phyloP scores from a whole-genome alignment of 2,329 filamentous ascomycete species.

The Paecilomyces fulvus region DNA sequence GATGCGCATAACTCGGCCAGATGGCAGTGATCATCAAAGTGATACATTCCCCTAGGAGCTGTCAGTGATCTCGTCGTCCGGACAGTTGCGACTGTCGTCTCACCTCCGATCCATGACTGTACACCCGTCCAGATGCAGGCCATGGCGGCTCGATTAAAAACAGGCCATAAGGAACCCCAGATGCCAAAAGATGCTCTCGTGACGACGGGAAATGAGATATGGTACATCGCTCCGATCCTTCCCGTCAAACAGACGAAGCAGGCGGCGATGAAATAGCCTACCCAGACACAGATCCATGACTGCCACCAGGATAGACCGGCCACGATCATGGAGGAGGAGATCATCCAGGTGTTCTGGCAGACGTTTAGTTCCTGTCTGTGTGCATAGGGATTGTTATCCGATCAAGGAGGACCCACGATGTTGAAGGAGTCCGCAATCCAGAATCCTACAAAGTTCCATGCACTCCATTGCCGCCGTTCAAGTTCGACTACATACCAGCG shows the following conservation, averaged over 20 bases:
- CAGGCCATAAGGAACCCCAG: constrained; percentile 81
- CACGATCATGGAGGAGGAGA: constrained; percentile 72
- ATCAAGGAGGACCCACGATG: constrained; percentile 45
- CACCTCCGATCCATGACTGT: constrained; percentile 70
- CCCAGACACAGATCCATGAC: constrained; percentile 79
- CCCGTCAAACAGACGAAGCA: constrained; percentile 70
- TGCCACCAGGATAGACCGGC: constrained; percentile 83
- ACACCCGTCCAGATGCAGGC: constrained; percentile 45
- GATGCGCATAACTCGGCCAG: constrained; percentile 54
- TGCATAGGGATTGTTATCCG: neutral
- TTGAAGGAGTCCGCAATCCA: constrained; percentile 83
- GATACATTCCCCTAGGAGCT: constrained; percentile 57
- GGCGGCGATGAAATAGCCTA: constrained; percentile 71
- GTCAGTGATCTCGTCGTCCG: neutral
- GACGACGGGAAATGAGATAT: constrained; percentile 81
- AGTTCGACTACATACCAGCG: constrained; percentile 56
- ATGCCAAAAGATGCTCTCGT: constrained; percentile 74
- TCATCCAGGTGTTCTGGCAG: constrained; percentile 78
- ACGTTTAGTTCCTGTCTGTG: neutral
- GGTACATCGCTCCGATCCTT: constrained; percentile 76
- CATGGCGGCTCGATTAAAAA: constrained; percentile 82
- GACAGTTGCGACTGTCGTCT: constrained; percentile 2
- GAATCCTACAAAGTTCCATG: constrained; percentile 83
- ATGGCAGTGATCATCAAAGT: constrained; percentile 83
- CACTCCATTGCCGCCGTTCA: constrained; percentile 70